Percentiles rank a stretch among this genome's conserved stretches.
phyloP scores from a whole-genome alignment of 2,329 filamentous ascomycete genomes.

The Cryphonectria parasitica region DNA sequence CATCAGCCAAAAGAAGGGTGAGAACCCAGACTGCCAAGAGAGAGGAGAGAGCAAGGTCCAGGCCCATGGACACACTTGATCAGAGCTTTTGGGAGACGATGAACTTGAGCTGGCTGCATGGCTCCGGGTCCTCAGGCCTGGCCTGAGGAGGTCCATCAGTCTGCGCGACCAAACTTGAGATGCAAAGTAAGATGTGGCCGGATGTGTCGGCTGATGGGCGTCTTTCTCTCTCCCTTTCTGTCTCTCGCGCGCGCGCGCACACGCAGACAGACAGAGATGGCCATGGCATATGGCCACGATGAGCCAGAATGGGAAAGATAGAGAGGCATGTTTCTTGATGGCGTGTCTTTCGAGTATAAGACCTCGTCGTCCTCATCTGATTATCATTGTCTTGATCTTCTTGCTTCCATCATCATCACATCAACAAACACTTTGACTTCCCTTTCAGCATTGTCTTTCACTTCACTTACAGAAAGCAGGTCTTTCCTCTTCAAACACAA shows the following conservation, averaged over 20 bases:
- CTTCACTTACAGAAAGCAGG: neutral
- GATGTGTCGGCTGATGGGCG: neutral
- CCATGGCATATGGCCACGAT: neutral
- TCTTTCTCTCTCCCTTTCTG: no score
- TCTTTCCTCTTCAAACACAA: neutral
- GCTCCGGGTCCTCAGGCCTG: neutral
- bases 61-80: neutral
- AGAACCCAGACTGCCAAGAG: neutral
- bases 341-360: neutral
- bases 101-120: no score
- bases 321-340: neutral
- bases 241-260: neutral
- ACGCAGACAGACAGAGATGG: neutral
- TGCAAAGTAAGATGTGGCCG: neutral
- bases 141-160: neutral
- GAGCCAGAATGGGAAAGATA: neutral
- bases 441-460: neutral
- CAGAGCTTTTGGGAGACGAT: neutral
- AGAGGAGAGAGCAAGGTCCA: neutral
- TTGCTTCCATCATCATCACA: neutral
- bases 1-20: neutral
- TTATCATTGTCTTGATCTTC: neutral
- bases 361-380: neutral
- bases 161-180: neutral
- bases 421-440: neutral